Evolutionary conservation across 2,329 filamentous ascomycete genomes (phyloP), one percentile per base, ranked within the genome.

Genomic region (Zymoseptoria tritici): DNA sequence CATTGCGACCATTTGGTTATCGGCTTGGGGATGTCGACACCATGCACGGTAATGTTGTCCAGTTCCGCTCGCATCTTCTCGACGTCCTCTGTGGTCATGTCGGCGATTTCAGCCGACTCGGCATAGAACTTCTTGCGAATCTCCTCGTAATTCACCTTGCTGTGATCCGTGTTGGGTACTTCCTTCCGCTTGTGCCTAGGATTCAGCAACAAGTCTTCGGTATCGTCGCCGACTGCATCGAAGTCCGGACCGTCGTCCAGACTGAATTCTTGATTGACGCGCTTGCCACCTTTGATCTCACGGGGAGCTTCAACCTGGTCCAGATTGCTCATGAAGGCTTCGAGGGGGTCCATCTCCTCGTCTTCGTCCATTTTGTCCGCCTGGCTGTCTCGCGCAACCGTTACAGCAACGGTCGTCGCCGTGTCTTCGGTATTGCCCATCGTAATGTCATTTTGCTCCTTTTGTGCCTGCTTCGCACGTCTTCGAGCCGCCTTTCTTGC

Each of bases 1-100:
- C 92, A 96, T 70, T 97, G 93, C 0, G 93, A 92, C 90, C 92
- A 99, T 75, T 96, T 97, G 70, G 91, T 88, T 9, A 99, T 92
- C 3, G 94, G 94, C 69, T 92, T 96, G 1, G 94, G 94, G 4
- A 95, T 86, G 68, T 96, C 85, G 66, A 91, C 86, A 62, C 92
- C 91, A 55, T 88, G 85, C 50, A 97, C 90, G 73, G 96, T 97
- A 77, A 99, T 97, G 54, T 91, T 93, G 72, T 97, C 94, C 29
- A 99, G 80, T 73, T 97, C 91, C 60, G 93, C 78, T 54, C 94
- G 86, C 57, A 99, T 75, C 65, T 89, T 89, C 51, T 85, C 84
- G 58, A 95, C 83, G 67, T 97, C 92, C 58, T 89, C 89, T 65
- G 95, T 88, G 1, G 86, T 91, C 83, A 97, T 87, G 52, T 89